These are phyloP conservation scores for Diplodia scrobiculata DNA, from an alignment of 2,329 filamentous ascomycete genomes.

Conservation along the genomic window DNA sequence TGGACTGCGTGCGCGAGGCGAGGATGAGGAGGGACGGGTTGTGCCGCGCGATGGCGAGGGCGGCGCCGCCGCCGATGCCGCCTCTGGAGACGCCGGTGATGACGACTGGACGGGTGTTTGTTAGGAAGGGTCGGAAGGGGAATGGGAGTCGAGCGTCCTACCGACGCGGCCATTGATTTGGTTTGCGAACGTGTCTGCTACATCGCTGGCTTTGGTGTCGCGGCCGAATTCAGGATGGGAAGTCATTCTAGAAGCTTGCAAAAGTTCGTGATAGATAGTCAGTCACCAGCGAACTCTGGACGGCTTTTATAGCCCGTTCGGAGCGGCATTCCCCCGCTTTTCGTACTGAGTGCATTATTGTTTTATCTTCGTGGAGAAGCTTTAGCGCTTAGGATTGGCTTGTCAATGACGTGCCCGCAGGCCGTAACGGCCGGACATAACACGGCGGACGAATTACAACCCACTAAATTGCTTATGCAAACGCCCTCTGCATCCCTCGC, in stretches of 20 bases:
- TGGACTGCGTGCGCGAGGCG: slow-evolving; percentile 49
- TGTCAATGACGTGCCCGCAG: too few species aligned
- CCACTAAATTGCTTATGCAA: too few species aligned
- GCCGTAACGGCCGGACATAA: too few species aligned
- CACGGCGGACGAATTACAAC: too few species aligned
- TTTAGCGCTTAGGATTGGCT: too few species aligned
- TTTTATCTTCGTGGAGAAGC: too few species aligned
- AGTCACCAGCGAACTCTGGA: too few species aligned
- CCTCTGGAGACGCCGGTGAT: slow-evolving; percentile 37
- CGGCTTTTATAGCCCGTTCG: too few species aligned
- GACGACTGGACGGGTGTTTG: neutral
- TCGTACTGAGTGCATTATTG: too few species aligned
- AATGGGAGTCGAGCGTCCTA: slow-evolving; percentile 9
- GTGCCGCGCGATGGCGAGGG: slow-evolving; percentile 37
- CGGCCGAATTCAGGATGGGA: slow-evolving; percentile 43
- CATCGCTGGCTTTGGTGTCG: slow-evolving; percentile 38
- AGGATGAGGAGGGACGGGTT: slow-evolving; percentile 39
- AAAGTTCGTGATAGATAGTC: too few species aligned
- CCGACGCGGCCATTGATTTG: slow-evolving; percentile 38
- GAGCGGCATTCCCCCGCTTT: too few species aligned
- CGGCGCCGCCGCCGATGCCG: slow-evolving; percentile 39
- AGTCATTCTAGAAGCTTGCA: slow-evolving; percentile 22
- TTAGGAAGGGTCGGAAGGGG: neutral
- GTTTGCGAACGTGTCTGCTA: slow-evolving; percentile 38
- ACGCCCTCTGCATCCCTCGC: too few species aligned